Evolutionary conservation across 108 stramenopile species (phyloP), one percentile per base, ranked within the genome.

Genomic region (Cylindrotheca fusiformis): DNA sequence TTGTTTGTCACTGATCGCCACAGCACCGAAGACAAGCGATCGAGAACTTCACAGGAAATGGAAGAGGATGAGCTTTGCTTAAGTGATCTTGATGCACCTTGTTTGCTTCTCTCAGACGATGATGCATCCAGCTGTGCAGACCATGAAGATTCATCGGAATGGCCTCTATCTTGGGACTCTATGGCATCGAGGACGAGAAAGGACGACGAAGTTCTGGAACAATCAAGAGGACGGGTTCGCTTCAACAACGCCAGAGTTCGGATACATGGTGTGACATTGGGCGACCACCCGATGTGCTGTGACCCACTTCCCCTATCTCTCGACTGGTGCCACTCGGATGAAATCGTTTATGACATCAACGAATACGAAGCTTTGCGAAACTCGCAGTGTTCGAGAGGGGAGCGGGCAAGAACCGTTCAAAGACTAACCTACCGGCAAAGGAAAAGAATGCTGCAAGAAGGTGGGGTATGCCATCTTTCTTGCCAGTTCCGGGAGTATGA

Each of bases 281-380:
- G 80, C 36, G 84, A 81, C 64, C 73, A 84, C 55, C 80, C 80
- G 6, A 61, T 56, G 2, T 81, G 80, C 52, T 30, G 41, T 14
- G 60, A 68, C 52, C 74, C 75, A 1, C 48, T 69, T n/a, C 74
- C 84, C 6, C 18, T 85, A 4, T 73, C 65, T 48, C 68, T 85
- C 28, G 84, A 71, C 67, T 85, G 84, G 84, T 32, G 41, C 2
- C 72, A 79, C 36, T 30, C 48, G 1, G 57, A 66, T 32, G 71
- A 71, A 46, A 47, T 51, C 27, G 61, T 63, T 22, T 71, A 57
- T 36, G 55, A 63, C 44, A 63, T 71, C 31, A 60, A 71, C 48
- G 61, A 63, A 22, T 71, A 63, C 31, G 69, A 71, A 54, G 4
- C 32, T 12, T 52, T 48, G 45, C 51, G 60, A 6, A 17, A n/a